Percentiles rank a stretch among this genome's conserved stretches.
phyloP scores from a whole-genome alignment of 345 rosid genomes.

The Citrus cavaleriei region DNA sequence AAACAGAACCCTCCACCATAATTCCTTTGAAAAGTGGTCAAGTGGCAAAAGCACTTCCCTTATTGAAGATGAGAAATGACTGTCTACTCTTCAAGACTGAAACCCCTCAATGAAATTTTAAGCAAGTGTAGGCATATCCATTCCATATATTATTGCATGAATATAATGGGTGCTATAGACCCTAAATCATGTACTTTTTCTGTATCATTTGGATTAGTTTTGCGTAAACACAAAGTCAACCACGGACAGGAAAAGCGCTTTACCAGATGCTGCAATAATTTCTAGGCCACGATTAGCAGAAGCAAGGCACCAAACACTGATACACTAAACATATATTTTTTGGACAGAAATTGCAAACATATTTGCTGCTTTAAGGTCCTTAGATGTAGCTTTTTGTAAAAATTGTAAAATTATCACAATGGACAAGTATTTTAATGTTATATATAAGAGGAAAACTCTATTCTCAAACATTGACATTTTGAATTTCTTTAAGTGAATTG shows the following conservation, averaged over 20 bases:
- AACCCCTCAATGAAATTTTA: not conserved
- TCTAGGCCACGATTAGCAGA: not conserved
- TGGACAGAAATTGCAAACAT: not conserved
- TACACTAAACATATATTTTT: not conserved
- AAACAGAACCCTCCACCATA: conserved; percentile 11
- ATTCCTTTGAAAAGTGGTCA: not conserved
- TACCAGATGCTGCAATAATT: not conserved
- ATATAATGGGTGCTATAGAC: not conserved
- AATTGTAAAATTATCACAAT: too few species aligned
- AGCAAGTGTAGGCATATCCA: not conserved
- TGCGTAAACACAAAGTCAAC: not conserved
- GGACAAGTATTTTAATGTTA: not conserved
- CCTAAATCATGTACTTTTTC: conserved; percentile 22
- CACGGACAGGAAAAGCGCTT: not conserved
- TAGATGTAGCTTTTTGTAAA: not conserved
- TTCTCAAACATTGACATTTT: too few species aligned
- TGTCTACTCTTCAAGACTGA: not conserved
- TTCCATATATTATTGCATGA: not conserved
- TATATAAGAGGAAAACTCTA: not conserved
- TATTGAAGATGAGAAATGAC: conserved; percentile 12
- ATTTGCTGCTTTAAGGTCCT: not conserved
- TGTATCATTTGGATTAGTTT: conserved; percentile 10
- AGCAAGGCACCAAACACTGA: not conserved
- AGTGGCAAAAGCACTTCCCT: conserved; percentile 24
- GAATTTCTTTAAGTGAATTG: too few species aligned